Conservation (phyloP, 2,329 filamentous ascomycete species). For the Phaeosphaeriaceae sp. region DNA sequence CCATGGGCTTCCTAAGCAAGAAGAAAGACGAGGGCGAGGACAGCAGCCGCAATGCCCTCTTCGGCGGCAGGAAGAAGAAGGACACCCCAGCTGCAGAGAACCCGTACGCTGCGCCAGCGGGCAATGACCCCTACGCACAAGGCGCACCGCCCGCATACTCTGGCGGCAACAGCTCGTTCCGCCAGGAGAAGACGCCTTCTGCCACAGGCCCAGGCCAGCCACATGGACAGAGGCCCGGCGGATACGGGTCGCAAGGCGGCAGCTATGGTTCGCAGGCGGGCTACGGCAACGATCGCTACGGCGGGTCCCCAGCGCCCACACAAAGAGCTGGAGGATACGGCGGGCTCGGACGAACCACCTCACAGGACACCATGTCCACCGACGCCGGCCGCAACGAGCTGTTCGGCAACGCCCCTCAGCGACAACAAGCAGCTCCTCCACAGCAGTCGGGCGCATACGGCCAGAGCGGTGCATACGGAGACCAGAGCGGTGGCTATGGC, state of each 20-base stretch:
- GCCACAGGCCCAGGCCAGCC: slow-evolving; percentile 49
- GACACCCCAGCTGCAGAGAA: slow-evolving; percentile 57
- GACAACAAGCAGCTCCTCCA: slow-evolving; percentile 53
- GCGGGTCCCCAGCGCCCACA: slow-evolving; percentile 36
- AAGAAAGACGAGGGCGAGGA: slow-evolving; percentile 63
- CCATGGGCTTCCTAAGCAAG: slow-evolving; percentile 60
- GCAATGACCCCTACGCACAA: slow-evolving; percentile 61
- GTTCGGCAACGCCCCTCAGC: slow-evolving; percentile 65
- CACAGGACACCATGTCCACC: slow-evolving; percentile 53
- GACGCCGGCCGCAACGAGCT: slow-evolving; percentile 69
- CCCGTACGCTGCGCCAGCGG: slow-evolving; percentile 52
- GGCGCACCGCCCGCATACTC: slow-evolving; percentile 49
- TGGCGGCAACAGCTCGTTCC: slow-evolving; percentile 41
- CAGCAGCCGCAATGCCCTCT: slow-evolving; percentile 64
- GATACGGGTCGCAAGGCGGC: slow-evolving; percentile 37
- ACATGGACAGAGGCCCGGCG: slow-evolving; percentile 51
- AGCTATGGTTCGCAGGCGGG: slow-evolving; percentile 40
- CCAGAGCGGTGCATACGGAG: slow-evolving; percentile 35
- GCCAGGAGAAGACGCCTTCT: slow-evolving; percentile 54
- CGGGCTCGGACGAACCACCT: slow-evolving; percentile 42
- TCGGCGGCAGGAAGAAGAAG: slow-evolving; percentile 62
- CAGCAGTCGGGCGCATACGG: slow-evolving; percentile 39
- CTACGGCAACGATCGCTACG: slow-evolving; percentile 61
- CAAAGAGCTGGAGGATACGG: slow-evolving; percentile 49
- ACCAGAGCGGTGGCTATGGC: slow-evolving; percentile 31